phyloP scores from a whole-genome alignment of 441 rosid species.

The Corymbia citriodora region DNA sequence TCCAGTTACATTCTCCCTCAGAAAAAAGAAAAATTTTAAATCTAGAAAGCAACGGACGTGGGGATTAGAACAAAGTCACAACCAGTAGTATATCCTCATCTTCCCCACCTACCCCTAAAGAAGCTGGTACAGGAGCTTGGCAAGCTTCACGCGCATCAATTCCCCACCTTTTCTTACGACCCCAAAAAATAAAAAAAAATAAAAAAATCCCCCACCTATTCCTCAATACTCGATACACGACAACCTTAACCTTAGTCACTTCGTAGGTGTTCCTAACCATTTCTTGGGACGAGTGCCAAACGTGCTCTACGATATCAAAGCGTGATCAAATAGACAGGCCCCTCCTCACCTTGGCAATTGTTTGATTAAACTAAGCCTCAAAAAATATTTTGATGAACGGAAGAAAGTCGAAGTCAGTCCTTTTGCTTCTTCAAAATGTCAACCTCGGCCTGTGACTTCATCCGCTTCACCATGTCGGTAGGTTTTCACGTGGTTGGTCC shows the following conservation, averaged over 20 bases:
- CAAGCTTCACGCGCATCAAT: neutral
- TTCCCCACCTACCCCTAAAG: neutral
- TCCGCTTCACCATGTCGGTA: neutral
- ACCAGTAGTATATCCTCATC: neutral
- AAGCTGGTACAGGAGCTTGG: neutral
- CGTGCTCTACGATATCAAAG: neutral
- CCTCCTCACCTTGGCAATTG: neutral
- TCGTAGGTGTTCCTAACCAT: neutral
- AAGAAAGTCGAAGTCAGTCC: neutral
- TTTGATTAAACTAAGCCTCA: neutral
- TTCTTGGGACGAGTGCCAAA: neutral
- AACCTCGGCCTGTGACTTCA: neutral
- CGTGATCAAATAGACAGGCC: neutral
- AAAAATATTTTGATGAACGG: neutral
- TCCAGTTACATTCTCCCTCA: neutral
- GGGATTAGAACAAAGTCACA: neutral
- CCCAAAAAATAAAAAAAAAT: too few species aligned
- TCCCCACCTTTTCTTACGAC: neutral
- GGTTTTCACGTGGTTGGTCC: neutral
- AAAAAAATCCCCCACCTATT: neutral
- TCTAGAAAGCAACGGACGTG: neutral
- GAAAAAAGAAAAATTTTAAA: neutral
- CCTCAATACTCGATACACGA: neutral
- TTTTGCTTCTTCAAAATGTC: neutral
- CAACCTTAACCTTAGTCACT: neutral